Evolutionary conservation across 495 filamentous ascomycete species (phyloP).

Genomic region (Letharia lupina): DNA sequence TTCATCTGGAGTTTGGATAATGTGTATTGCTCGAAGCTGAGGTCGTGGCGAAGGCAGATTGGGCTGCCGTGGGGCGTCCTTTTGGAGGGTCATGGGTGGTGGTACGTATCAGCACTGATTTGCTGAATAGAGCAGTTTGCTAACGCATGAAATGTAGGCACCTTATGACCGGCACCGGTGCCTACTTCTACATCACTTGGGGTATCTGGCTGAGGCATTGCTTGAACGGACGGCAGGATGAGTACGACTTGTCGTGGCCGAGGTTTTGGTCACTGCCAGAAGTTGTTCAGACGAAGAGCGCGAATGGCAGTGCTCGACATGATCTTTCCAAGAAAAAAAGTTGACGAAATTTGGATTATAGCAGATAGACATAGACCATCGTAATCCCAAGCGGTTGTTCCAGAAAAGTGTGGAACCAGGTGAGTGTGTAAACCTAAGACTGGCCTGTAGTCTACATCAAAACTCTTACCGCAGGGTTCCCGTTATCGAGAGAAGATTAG

Average conservation of each 20-base stretch:
- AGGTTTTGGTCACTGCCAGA: constrained; percentile 58
- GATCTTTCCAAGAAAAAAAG: constrained; percentile 37
- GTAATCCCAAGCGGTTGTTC: background rate
- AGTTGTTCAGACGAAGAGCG: constrained; percentile 39
- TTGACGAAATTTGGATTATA: constrained; percentile 23
- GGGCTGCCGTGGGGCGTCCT: constrained; percentile 85
- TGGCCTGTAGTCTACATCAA: background rate
- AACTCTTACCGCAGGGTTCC: too few species aligned
- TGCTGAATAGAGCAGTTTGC: constrained; percentile 17
- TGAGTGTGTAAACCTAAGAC: background rate
- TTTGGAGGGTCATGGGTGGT: constrained; percentile 94
- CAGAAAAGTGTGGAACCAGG: background rate
- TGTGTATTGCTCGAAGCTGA: constrained; percentile 63
- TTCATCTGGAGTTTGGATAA: constrained; percentile 85
- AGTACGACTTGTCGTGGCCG: constrained; percentile 69
- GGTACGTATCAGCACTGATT: constrained; percentile 52
- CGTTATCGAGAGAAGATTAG: too few species aligned
- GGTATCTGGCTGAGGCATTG: constrained; percentile 79
- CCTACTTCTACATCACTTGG: constrained; percentile 81
- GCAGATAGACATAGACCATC: constrained; percentile 13
- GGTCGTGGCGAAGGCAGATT: constrained; percentile 59
- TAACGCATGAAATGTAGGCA: constrained; percentile 39
- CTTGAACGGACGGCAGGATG: constrained; percentile 65
- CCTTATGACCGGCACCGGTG: constrained; percentile 57
- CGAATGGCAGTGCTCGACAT: constrained; percentile 26